phyloP scores from a whole-genome alignment of 2,329 filamentous ascomycete species.

The Aspergillus pseudoglaucus region DNA sequence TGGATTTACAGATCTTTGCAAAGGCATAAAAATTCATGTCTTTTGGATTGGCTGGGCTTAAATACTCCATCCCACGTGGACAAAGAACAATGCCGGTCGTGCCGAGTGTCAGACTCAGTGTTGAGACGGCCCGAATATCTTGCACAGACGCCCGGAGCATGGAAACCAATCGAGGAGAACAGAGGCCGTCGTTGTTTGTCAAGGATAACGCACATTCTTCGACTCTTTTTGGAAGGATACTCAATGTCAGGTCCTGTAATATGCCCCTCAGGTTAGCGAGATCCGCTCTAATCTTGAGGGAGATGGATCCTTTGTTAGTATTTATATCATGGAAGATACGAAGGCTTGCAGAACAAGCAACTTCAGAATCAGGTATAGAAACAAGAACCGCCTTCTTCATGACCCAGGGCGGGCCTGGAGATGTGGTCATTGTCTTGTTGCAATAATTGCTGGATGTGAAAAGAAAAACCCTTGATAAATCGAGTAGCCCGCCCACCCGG shows the following conservation, averaged over 20 bases:
- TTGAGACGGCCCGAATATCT: no score
- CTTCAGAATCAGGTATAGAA: slow-evolving; percentile 6
- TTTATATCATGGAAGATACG: slow-evolving; percentile 12
- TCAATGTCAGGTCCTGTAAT: slow-evolving; percentile 12
- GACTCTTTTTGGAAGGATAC: slow-evolving; percentile 10
- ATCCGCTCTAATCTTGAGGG: slow-evolving; percentile 10
- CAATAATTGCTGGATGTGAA: slow-evolving; percentile 6
- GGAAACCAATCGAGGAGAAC: slow-evolving; percentile 6
- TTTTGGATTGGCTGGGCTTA: no score
- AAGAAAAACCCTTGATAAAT: slow-evolving; percentile 13
- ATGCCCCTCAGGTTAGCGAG: slow-evolving; percentile 12
- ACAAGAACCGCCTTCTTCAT: slow-evolving; percentile 14
- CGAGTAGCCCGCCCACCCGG: slow-evolving; percentile 18
- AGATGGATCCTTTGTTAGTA: slow-evolving; percentile 14
- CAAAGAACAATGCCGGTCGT: no score
- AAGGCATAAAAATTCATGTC: slow-evolving; percentile 7
- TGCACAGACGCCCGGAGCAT: no score
- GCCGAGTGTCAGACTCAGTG: no score
- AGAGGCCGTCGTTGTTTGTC: slow-evolving; percentile 11
- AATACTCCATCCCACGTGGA: no score
- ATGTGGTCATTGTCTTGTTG: slow-evolving; percentile 1
- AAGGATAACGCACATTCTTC: slow-evolving; percentile 8
- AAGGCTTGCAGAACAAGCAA: slow-evolving; percentile 11
- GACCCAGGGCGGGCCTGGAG: slow-evolving; percentile 7
- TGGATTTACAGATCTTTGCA: slow-evolving; percentile 13